Evolutionary conservation across 1,284 basidiomycete genomes (phyloP).

Genomic region (Bondarzewia mesenterica): DNA sequence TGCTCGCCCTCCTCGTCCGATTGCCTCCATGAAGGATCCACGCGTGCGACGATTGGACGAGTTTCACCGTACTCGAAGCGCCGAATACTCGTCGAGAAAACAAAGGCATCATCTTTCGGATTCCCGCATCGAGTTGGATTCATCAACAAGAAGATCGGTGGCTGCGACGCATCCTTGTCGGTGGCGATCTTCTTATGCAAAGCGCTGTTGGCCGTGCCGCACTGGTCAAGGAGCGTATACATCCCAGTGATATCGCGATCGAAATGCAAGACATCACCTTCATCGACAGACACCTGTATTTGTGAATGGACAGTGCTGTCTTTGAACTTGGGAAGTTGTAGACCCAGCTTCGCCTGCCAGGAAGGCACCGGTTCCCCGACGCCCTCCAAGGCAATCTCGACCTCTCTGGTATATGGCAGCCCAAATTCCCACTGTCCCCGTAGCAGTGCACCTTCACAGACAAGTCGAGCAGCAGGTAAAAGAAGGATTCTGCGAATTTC

Average conservation of each 20-base stretch:
- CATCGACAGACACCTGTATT: slow-evolving; percentile 54
- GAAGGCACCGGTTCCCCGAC: slow-evolving; percentile 68
- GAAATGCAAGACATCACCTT: slow-evolving; percentile 41
- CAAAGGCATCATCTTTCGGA: slow-evolving; percentile 65
- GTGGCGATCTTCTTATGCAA: slow-evolving; percentile 61
- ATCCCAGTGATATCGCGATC: slow-evolving; percentile 79
- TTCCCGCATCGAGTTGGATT: slow-evolving; percentile 80
- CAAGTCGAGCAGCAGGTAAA: slow-evolving; percentile 72
- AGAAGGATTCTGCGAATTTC: slow-evolving; percentile 67
- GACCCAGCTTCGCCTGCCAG: slow-evolving; percentile 83
- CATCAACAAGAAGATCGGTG: slow-evolving; percentile 75
- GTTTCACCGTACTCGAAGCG: slow-evolving; percentile 77
- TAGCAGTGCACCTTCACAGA: slow-evolving; percentile 51
- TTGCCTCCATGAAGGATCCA: slow-evolving; percentile 75
- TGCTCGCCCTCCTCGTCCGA: slow-evolving; percentile 40
- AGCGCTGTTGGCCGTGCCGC: slow-evolving; percentile 85
- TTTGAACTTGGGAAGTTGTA: slow-evolving; percentile 56
- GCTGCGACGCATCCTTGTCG: slow-evolving; percentile 35
- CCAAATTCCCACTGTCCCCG: slow-evolving; percentile 79
- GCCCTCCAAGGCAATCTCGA: slow-evolving; percentile 60
- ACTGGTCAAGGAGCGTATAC: slow-evolving; percentile 77
- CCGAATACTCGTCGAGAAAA: slow-evolving; percentile 73
- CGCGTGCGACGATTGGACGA: slow-evolving; percentile 64
- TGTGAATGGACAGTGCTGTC: slow-evolving; percentile 64
- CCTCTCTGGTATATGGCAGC: slow-evolving; percentile 52